These are phyloP conservation scores for Rhodosporidiobolus sp. DNA, from an alignment of 768 basidiomycete species.

Conservation along the genomic window DNA sequence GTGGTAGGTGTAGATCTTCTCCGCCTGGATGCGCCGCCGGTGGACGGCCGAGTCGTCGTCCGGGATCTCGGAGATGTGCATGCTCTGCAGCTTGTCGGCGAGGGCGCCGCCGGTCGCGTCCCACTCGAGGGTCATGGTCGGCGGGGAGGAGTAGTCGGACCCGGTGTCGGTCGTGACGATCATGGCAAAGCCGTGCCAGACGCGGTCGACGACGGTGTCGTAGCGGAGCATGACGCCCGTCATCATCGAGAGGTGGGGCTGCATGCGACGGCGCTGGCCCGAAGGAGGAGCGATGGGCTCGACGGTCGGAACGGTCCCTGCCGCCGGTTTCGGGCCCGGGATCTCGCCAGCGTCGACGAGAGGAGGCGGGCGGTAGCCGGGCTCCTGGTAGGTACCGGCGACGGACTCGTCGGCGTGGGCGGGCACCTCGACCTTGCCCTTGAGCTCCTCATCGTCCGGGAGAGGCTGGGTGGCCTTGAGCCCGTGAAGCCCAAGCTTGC, in stretches of 20 bases:
- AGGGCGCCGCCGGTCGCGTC: constrained; percentile 56
- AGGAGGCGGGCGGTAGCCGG: background rate
- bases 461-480: constrained; percentile 48
- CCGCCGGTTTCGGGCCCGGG: constrained; percentile 12
- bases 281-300: constrained; percentile 6
- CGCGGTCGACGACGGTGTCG: constrained; percentile 71
- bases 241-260: constrained; percentile 37
- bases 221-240: constrained; percentile 27
- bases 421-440: constrained; percentile 19
- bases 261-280: constrained; percentile 24
- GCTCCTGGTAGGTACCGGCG: background rate
- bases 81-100: constrained; percentile 3
- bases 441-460: background rate
- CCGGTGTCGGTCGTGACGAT: constrained; percentile 82
- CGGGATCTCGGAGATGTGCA: constrained; percentile 34
- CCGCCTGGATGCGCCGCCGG: constrained; percentile 25
- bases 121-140: constrained; percentile 68
- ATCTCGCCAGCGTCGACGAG: constrained; percentile 15
- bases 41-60: constrained; percentile 30
- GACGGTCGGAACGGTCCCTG: constrained; percentile 15
- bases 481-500: constrained; percentile 58
- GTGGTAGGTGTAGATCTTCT: constrained; percentile 44
- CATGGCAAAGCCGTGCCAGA: constrained; percentile 85
- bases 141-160: constrained; percentile 71
- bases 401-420: background rate